A percentile compares a stretch with the other conserved stretches of the same genome.
Evolutionary conservation across 2,329 filamentous ascomycete species (phyloP).

Genomic region (Rugonectria rugulosa): DNA sequence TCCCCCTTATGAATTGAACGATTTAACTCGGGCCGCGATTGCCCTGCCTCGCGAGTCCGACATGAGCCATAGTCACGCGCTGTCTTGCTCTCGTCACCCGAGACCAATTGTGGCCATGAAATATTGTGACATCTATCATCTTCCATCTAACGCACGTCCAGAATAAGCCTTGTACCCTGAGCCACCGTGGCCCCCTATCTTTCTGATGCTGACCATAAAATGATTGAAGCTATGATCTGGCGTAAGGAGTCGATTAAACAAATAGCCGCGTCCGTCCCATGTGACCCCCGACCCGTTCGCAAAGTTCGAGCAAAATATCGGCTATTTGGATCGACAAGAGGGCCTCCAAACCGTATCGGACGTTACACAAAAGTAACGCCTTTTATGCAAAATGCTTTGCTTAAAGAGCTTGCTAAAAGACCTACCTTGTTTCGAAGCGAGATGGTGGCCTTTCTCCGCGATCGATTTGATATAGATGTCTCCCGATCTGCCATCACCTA

Average conservation of each 20-base stretch:
- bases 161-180: no score
- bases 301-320: slow-evolving; percentile 2
- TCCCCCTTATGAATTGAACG: no score
- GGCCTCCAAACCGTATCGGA: slow-evolving; percentile 13
- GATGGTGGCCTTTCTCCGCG: slow-evolving; percentile 12
- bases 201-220: no score
- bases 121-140: no score
- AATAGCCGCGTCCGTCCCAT: slow-evolving; percentile 15
- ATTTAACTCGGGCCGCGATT: no score
- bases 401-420: slow-evolving; percentile 3
- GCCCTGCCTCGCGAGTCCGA: no score
- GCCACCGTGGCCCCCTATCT: no score
- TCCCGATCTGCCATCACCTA: slow-evolving; percentile 32
- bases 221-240: slow-evolving; percentile 18
- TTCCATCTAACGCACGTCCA: no score
- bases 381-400: slow-evolving; percentile 9
- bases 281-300: slow-evolving; percentile 9
- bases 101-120: no score
- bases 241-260: slow-evolving; percentile 4
- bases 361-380: slow-evolving; percentile 6
- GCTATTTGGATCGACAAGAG: slow-evolving; percentile 17
- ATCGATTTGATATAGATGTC: slow-evolving; percentile 7
- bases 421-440: slow-evolving; percentile 16
- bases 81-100: no score
- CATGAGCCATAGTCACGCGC: no score